Evolutionary conservation across 768 basidiomycete species (phyloP), one percentile per base, ranked within the genome.

Genomic region (Podaxis sp.): DNA sequence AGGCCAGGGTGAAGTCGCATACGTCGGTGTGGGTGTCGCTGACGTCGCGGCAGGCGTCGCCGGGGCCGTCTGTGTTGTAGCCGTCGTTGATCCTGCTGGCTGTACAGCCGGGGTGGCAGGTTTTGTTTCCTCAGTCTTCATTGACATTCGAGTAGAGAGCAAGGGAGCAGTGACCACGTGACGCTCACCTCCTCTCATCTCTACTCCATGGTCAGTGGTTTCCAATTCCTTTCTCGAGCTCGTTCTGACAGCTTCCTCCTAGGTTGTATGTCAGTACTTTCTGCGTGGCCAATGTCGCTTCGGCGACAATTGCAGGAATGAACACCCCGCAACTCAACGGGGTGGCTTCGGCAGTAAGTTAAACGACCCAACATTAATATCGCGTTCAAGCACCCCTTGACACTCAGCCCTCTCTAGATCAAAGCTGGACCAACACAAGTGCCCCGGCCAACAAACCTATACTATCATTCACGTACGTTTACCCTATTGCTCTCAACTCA

Each of bases 271-370:
- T 68, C 76, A 80, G 51, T 91, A 78, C 72, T 90, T 80, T 69
- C 69, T 87, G 48, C 82, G 84, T 15, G 90, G 89, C 6, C 68
- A 75, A 38, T 91, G 90, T 75, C 84, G 77, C 67, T 92, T 87
- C 67, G 90, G 90, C 2, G 74, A 78, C 55, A 75, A 73, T 38
- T 92, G 90, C 71, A 80, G 83, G 66, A 85, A 89, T 66, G 87
- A 90, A 65, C 90, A 91, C 70, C 86, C 82, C 59, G 68, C 65
- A 36, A 71, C 71, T 60, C 71, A 72, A 52, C 70, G 70, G 62
- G 67, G 70, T 22, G 76, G 71, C 7, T 87, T 87, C 72, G 81
- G 82, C 52, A 82, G 87, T 88, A 64, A 66, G 84, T 82, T 38
- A 54, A 26, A 37, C 13, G 2, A 12, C 8, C 12, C 13, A 41